A percentile compares a stretch with the other conserved stretches of the same genome.
These are phyloP conservation scores for Taiwanofungus camphoratus DNA, from an alignment of 1,284 basidiomycete species.

Conservation along the genomic window DNA sequence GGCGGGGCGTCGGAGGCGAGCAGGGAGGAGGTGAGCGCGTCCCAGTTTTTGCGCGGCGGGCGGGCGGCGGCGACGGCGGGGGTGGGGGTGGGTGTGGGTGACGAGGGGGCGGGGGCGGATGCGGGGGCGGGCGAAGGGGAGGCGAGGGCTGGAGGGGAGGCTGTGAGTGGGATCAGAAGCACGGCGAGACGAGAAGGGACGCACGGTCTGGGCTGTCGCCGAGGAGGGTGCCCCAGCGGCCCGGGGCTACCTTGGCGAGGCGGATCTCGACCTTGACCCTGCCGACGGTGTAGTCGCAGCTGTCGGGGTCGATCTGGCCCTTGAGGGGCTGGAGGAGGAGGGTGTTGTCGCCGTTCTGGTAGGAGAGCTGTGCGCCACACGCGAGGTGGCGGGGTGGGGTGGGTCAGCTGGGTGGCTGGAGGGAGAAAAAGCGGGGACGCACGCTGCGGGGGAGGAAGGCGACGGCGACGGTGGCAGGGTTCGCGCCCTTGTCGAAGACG, in stretches of 20 bases:
- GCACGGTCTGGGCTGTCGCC: conserved; percentile 71
- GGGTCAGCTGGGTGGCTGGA: not conserved
- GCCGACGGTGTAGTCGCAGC: conserved; percentile 63
- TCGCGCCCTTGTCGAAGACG: conserved; percentile 75
- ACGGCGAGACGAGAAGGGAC: conserved; percentile 21
- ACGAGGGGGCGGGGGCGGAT: conserved; percentile 11
- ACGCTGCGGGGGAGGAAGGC: conserved; percentile 63
- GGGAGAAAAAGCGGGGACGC: conserved; percentile 14
- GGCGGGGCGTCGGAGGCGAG: conserved; percentile 59
- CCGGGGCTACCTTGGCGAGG: conserved; percentile 55
- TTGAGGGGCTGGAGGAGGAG: conserved; percentile 72
- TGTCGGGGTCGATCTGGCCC: conserved; percentile 67
- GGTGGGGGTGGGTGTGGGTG: conserved; percentile 30
- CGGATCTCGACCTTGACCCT: conserved; percentile 81
- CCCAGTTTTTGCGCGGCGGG: conserved; percentile 73
- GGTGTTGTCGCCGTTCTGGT: conserved; percentile 56
- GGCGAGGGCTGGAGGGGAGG: not conserved
- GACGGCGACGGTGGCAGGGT: conserved; percentile 58
- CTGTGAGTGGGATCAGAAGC: conserved; percentile 6
- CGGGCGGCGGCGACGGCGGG: conserved; percentile 23
- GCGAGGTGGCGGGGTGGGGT: conserved; percentile 1
- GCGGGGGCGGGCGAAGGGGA: not conserved
- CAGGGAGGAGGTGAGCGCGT: conserved; percentile 66
- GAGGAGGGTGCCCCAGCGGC: conserved; percentile 73
- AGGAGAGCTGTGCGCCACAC: conserved; percentile 43